Evolutionary conservation across 2,329 filamentous ascomycete genomes (phyloP).

Genomic region (Aspergillus piperis): DNA sequence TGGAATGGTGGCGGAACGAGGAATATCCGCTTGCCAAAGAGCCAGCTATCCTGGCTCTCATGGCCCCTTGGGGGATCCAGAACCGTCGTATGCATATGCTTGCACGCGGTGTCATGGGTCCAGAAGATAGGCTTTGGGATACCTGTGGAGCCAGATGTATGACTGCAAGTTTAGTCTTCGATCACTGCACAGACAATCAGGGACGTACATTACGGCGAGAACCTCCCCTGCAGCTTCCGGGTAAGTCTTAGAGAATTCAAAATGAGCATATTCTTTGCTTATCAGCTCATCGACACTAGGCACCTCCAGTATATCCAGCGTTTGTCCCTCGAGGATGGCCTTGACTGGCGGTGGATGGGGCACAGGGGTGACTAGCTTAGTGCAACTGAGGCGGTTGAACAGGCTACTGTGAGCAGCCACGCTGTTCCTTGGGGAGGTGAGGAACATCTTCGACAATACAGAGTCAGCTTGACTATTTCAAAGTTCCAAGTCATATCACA

Average conservation of each 20-base stretch:
- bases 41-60: conserved; percentile 24
- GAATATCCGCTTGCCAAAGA: conserved; percentile 34
- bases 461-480: no score
- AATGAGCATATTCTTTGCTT: conserved; percentile 11
- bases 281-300: conserved; percentile 36
- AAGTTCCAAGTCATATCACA: neutral
- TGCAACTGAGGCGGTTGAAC: conserved; percentile 33
- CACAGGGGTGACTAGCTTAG: conserved; percentile 30
- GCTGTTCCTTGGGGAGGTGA: conserved; percentile 44
- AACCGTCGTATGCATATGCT: conserved; percentile 14
- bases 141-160: conserved; percentile 42
- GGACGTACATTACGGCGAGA: conserved; percentile 28
- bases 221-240: conserved; percentile 35
- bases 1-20: conserved; percentile 42
- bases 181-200: neutral
- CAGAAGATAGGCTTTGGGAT: conserved; percentile 40
- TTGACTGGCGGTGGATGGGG: conserved; percentile 24
- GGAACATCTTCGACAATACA: conserved; percentile 27
- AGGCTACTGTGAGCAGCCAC: conserved; percentile 34
- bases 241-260: conserved; percentile 28
- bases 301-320: conserved; percentile 24
- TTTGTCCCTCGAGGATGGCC: conserved; percentile 26
- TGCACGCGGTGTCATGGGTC: conserved; percentile 22
- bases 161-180: conserved; percentile 2
- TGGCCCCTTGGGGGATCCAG: conserved; percentile 26